Base-by-base conservation (phyloP, 768 basidiomycete species). In the Dacryopinax primogenitus region DNA sequence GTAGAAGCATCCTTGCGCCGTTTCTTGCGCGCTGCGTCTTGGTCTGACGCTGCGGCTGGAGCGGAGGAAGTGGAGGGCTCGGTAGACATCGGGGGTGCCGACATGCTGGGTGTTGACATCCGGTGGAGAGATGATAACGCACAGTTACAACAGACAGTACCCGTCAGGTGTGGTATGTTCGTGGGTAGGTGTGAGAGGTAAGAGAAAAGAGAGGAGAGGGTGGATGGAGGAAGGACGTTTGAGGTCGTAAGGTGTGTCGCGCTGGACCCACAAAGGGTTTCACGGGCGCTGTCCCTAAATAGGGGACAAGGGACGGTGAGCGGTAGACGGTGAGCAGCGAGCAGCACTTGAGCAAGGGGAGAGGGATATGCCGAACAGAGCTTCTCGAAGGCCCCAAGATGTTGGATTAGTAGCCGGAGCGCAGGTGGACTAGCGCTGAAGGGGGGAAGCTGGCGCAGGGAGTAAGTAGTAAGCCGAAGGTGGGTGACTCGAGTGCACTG, bases 1-100 rank as follows among this genome's bases (percentile, higher is more conserved):
- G 51, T 30, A 30, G 51, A 13, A 65, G 87, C 88, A 62, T 85
- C 83, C 69, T 83, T 72, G 64, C 85, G 85, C 75, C 89, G 90
- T 82, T 92, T 92, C 81, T 87, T 90, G 1, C 45, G 45, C 23
- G 51, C 51, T 13, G 51, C 51, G 51, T 58, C 51, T 6, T 21
- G 65, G 39, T 34, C 63, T 12, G n/a, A 47, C 81, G 78, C 67
- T 82, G 83, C 73, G 82, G 78, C 64, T 81, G 74, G n/a, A n/a
- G n/a, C n/a, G 76, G 82, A 80, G 64, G 70, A 63, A 30, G 39
- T 67, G 41, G 47, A 33, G 28, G 44, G 39, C 35, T 21, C 15
- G 26, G 28, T 47, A 26, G 30, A 41, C 33, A 30, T 58, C 33
- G 39, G 66, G 64, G 4, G 28, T 11, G 62, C 62, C n/a, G 33